Evolutionary conservation across 345 rosid genomes (phyloP).

Genomic region (Dipteronia sinensis): DNA sequence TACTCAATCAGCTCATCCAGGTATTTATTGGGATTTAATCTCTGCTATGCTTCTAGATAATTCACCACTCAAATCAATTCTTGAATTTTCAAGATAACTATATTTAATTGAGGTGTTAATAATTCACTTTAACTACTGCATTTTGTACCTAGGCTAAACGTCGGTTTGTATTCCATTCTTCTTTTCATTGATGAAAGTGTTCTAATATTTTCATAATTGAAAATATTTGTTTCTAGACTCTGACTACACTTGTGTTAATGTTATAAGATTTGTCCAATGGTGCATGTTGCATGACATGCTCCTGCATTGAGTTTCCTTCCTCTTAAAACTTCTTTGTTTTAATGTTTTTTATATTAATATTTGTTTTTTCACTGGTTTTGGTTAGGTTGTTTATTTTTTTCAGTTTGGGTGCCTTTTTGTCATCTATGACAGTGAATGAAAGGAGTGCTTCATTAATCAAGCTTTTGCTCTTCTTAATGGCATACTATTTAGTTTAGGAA

Average conservation of each 20-base stretch:
- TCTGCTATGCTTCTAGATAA: background rate
- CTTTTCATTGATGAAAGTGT: background rate
- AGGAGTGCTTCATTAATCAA: background rate
- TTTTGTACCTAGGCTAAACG: background rate
- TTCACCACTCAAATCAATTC: background rate
- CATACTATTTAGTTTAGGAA: background rate
- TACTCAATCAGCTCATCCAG: conserved; percentile 68
- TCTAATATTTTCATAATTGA: background rate
- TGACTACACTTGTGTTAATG: background rate
- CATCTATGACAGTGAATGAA: background rate
- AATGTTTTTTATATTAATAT: no score
- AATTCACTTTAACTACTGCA: background rate
- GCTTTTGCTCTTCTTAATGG: background rate
- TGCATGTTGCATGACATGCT: background rate
- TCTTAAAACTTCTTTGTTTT: background rate
- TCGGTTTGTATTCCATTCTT: background rate
- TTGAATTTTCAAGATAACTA: background rate
- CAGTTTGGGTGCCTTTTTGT: background rate
- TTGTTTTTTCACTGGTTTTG: background rate
- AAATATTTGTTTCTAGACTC: background rate
- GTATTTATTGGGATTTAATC: conserved; percentile 19
- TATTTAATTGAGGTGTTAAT: background rate
- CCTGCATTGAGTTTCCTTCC: background rate
- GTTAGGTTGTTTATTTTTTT: background rate
- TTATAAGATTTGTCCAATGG: background rate